Percentiles rank a stretch among this genome's conserved stretches.
phyloP scores from a whole-genome alignment of 805 yeast species.

The Teunomyces aglyptinius region DNA sequence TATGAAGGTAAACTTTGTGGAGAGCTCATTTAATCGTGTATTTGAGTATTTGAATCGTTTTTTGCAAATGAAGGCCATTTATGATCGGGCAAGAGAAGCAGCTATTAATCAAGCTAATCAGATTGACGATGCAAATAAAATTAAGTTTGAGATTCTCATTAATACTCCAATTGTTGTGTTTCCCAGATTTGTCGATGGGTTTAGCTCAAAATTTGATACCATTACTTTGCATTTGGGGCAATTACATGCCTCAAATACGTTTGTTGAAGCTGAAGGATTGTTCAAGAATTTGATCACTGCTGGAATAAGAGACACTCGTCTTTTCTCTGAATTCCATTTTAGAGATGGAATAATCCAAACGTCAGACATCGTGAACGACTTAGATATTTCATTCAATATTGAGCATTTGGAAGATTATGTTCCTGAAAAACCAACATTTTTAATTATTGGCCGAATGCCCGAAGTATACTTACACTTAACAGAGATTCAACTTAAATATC shows the following conservation, averaged over 20 bases:
- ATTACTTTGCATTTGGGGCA: slow-evolving; percentile 81
- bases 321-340: slow-evolving; percentile 61
- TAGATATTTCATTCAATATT: slow-evolving; percentile 61
- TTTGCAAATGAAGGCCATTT: slow-evolving; percentile 81
- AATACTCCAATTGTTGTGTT: slow-evolving; percentile 83
- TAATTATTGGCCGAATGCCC: slow-evolving; percentile 56
- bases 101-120: slow-evolving; percentile 80
- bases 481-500: slow-evolving; percentile 64
- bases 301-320: slow-evolving; percentile 69
- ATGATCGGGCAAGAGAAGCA: slow-evolving; percentile 83
- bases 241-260: slow-evolving; percentile 64
- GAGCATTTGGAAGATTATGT: slow-evolving; percentile 48
- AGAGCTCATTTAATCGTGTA: slow-evolving; percentile 71
- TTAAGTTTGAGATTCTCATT: slow-evolving; percentile 69
- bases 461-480: slow-evolving; percentile 65
- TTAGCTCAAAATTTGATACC: slow-evolving; percentile 47
- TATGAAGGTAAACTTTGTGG: slow-evolving; percentile 72
- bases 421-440: slow-evolving; percentile 45
- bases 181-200: slow-evolving; percentile 54
- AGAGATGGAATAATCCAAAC: slow-evolving; percentile 43
- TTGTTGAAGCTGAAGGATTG: slow-evolving; percentile 27
- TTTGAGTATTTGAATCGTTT: slow-evolving; percentile 68
- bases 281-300: slow-evolving; percentile 57
- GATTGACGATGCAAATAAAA: slow-evolving; percentile 54
- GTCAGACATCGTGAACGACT: slow-evolving; percentile 61